Conservation (phyloP, 108 stramenopile species). For the Pelagomonas calceolata region DNA sequence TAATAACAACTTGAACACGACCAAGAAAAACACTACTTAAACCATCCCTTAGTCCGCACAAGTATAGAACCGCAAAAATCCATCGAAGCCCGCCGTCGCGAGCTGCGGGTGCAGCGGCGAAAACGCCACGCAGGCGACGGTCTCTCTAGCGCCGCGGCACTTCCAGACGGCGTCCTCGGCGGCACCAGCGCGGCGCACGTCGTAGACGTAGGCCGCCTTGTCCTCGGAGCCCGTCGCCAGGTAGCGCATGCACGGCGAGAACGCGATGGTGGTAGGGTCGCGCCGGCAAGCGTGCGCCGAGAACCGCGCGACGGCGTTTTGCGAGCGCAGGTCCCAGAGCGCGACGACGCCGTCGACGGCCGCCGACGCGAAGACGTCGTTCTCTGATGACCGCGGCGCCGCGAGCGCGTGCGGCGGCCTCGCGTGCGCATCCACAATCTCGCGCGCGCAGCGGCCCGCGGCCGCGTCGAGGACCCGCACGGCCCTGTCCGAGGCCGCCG, state of each 20-base stretch:
- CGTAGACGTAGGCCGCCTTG: conserved; percentile 10
- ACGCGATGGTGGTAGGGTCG: not conserved
- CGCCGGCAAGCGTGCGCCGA: conserved; percentile 8
- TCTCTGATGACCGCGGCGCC: conserved; percentile 2
- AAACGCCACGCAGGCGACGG: conserved; percentile 17
- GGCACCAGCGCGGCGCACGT: conserved; percentile 1
- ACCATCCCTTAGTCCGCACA: too few relatives aligned
- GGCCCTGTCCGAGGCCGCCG: conserved; percentile 11
- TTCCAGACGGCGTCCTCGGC: not conserved
- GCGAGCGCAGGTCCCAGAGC: conserved; percentile 20
- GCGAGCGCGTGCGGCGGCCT: conserved; percentile 7
- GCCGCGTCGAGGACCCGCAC: conserved; percentile 6
- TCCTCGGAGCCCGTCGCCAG: conserved; percentile 28
- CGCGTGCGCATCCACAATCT: not conserved
- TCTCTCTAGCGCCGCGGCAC: conserved; percentile 9
- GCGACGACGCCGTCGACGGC: conserved; percentile 4
- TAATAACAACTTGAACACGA: too few relatives aligned
- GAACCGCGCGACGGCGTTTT: not conserved
- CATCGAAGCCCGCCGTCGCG: conserved; percentile 24
- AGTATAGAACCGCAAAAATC: conserved; percentile 8
- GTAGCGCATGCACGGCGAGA: conserved; percentile 21
- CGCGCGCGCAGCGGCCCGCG: not conserved
- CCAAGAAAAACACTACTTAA: too few relatives aligned
- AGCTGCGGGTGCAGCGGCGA: conserved; percentile 18
- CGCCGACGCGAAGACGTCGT: not conserved